These are phyloP conservation scores for Thelonectria blattea DNA, from an alignment of 2,329 filamentous ascomycete species.

Conservation along the genomic window DNA sequence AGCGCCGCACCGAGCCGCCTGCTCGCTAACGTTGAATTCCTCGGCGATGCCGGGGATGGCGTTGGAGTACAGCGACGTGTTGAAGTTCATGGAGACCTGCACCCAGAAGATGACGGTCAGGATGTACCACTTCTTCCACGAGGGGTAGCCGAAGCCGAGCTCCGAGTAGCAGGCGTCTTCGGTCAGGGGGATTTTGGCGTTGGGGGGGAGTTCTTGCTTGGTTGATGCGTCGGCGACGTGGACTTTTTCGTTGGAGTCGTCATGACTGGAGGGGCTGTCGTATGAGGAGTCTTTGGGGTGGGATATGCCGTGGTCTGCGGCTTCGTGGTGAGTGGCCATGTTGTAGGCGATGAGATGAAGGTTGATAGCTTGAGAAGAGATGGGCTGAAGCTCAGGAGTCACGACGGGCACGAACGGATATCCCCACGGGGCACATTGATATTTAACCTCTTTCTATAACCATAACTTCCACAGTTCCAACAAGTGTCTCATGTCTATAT, in stretches of 20 bases:
- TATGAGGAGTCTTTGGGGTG: constrained; percentile 44
- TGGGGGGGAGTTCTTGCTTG: constrained; percentile 44
- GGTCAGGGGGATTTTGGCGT: constrained; percentile 55
- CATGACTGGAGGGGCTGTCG: constrained; percentile 21
- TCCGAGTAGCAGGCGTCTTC: constrained; percentile 68
- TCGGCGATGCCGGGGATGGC: constrained; percentile 68
- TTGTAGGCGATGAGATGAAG: not conserved
- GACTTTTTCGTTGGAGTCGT: constrained; percentile 18
- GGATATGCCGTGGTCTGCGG: constrained; percentile 43
- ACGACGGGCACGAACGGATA: not conserved
- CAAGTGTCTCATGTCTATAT: not conserved
- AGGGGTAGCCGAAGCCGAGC: constrained; percentile 67
- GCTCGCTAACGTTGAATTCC: constrained; percentile 71
- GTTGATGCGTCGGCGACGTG: constrained; percentile 43
- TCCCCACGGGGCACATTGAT: constrained; percentile 14
- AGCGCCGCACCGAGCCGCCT: constrained; percentile 74
- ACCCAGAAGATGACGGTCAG: constrained; percentile 76
- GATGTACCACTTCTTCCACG: constrained; percentile 73
- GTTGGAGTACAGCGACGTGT: constrained; percentile 76
- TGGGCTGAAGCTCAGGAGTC: constrained; percentile 1
- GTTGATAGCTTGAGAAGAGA: not conserved
- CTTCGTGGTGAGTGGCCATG: constrained; percentile 45
- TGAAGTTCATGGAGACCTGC: constrained; percentile 81
- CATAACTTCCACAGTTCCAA: not conserved
- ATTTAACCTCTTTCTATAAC: constrained; percentile 17